Base-by-base conservation (phyloP, 495 filamentous ascomycete species). In the Cairneyella variabilis region DNA sequence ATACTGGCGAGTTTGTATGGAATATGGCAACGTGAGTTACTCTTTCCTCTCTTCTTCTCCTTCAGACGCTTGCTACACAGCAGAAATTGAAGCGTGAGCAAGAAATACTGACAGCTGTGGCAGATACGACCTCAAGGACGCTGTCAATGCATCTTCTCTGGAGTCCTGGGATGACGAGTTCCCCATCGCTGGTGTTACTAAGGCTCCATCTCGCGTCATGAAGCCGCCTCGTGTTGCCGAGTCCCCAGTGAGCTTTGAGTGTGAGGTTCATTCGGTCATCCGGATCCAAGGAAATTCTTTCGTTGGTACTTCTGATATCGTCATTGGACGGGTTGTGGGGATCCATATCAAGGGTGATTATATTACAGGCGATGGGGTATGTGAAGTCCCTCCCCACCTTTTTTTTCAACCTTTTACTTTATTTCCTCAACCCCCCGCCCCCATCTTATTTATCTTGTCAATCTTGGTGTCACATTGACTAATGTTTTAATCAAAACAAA, bases 21-120 rank as follows among this genome's bases (percentile, higher is more conserved):
- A 56, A 56, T 38, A 41, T 56, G 44, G 53, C 53, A 21, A 56
- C 53, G 17, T 40, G n/a, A n/a, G n/a, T n/a, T n/a, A n/a, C n/a
- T n/a, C n/a, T n/a, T n/a, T n/a, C n/a, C n/a, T n/a, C n/a, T n/a
- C n/a, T n/a, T n/a, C n/a, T n/a, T n/a, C n/a, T n/a, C n/a, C n/a
- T n/a, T n/a, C n/a, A n/a, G n/a, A n/a, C n/a, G n/a, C n/a, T n/a
- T n/a, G n/a, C n/a, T n/a, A n/a, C n/a, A n/a, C n/a, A n/a, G n/a
- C n/a, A n/a, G n/a, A n/a, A n/a, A n/a, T n/a, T n/a, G n/a, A n/a
- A n/a, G n/a, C n/a, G n/a, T n/a, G n/a, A n/a, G n/a, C n/a, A n/a
- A n/a, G n/a, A n/a, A n/a, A n/a, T n/a, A n/a, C n/a, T n/a, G n/a
- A n/a, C n/a, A n/a, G n/a, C n/a, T n/a, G n/a, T n/a, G n/a, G n/a